Base-by-base conservation (phyloP, 805 yeast species). In the Spathaspora arborariae region DNA sequence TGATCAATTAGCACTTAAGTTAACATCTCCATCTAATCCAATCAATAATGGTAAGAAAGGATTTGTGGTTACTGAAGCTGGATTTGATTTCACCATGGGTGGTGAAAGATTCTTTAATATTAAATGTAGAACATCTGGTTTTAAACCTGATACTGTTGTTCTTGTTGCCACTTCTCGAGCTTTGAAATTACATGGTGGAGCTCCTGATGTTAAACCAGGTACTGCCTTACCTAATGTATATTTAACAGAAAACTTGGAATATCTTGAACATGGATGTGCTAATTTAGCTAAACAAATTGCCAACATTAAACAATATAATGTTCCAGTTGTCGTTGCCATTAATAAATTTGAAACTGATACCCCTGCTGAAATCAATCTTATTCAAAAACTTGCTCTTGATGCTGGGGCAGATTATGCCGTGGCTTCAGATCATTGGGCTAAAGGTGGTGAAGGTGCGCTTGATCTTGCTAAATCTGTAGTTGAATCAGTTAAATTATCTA, bases 1-100 rank as follows among this genome's bases (percentile, higher is more conserved):
- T 47, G 99, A 92, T 65, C 83, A 83, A 65, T 80, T 92, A 68
- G 99, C 96, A 4, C 76, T 92, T 62, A 90, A 92, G 70, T 80
- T 92, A 56, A 90, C 96, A 15, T 65, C 78, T 19, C 70, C 76
- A 16, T 60, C 71, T 51, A 75, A 60, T 68, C 67, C 78, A 52
- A 62, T 63, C 47, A 72, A 72, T 56, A 65, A 57, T 50, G 77
- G 81, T 45, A 44, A 42, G 47, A 73, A 75, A 51, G 98, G 98
- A 55, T 92, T 80, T 63, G 98, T 90, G 46, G 88, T 92, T 51
- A 92, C 99, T 43, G 99, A 92, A 68, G 97, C 98, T 35, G 99
- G 99, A 45, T 92, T 92, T 71, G 98, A 92, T 69, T 92, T 94
- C 76, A 92, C 97, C 42, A 92, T 92, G 98, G 99, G 99, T 55